Base-by-base conservation (phyloP, 345 rosid species). In the Populus ilicifolia region DNA sequence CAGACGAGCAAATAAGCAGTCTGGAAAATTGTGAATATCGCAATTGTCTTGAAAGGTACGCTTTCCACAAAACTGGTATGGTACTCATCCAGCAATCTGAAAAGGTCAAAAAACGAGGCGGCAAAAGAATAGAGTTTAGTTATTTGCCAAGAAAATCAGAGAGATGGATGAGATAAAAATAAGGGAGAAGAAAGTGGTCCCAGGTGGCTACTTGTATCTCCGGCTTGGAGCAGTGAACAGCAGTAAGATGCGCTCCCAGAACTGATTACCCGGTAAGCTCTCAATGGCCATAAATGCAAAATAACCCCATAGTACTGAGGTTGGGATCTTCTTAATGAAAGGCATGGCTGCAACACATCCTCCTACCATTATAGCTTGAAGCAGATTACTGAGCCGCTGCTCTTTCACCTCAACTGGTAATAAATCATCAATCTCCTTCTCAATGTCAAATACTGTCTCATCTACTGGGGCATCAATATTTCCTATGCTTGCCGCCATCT, bases 241-340 rank as follows among this genome's bases (percentile, higher is more conserved):
- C 61, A 81, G 62, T 23, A 81, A 73, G 67, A 81, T 77, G 30
- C 84, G 38, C 64, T 81, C 80, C 84, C 84, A 81, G 78, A 81
- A 81, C 71, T 81, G 84, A 75, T 77, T 81, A 7, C 84, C 84
- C 2, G 81, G 80, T n/a, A 81, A 70, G 72, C 84, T 81, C 23
- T 81, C 84, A 50, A 81, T 77, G 61, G 84, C 84, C 84, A 81
- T 81, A 78, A 72, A 81, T 35, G 84, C 84, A 33, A 81, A 81
- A 70, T 81, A 81, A 23, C 84, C 84, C 80, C 84, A 81, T 1
- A 81, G 75, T 13, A 81, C 84, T 8, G 84, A 81, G 38, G 84
- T 81, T 18, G 84, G 84, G 44, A 81, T 81, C 78, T 30, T 73
- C 54, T 81, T 81, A 20, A 81, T 81, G 25, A 69, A 59, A 73